These are phyloP conservation scores for Amylocystis lapponica DNA, from an alignment of 768 basidiomycete genomes.

Conservation along the genomic window DNA sequence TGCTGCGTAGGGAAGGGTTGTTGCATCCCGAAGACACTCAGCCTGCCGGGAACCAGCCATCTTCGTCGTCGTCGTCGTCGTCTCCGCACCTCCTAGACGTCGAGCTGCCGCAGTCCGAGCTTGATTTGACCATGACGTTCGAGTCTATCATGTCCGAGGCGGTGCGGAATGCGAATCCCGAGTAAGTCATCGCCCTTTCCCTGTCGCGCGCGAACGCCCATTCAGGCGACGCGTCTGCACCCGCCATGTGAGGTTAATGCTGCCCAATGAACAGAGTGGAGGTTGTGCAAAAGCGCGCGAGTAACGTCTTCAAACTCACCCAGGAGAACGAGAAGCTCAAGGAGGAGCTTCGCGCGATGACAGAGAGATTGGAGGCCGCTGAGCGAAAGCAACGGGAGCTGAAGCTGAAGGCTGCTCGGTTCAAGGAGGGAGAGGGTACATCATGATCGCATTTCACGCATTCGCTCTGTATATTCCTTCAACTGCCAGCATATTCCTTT, in stretches of 20 bases:
- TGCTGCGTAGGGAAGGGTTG: background rate
- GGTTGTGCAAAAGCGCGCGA: constrained; percentile 61
- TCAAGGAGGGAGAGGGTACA: constrained; percentile 15
- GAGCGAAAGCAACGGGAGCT: constrained; percentile 53
- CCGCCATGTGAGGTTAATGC: background rate
- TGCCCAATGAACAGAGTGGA: constrained; percentile 15
- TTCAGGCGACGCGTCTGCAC: background rate
- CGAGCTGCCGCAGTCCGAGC: constrained; percentile 21
- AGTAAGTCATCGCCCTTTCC: constrained; percentile 10
- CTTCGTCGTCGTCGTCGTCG: background rate
- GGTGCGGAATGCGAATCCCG: constrained; percentile 8
- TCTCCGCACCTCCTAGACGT: constrained; percentile 18
- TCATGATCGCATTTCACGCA: no score
- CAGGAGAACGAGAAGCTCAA: constrained; percentile 78
- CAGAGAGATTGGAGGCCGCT: constrained; percentile 66
- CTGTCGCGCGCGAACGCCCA: background rate
- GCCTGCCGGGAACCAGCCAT: background rate
- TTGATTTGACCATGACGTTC: constrained; percentile 24
- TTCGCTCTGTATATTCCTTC: no score
- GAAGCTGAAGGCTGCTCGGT: constrained; percentile 30
- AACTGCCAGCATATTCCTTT: no score
- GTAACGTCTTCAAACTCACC: constrained; percentile 70
- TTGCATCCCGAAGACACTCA: no score
- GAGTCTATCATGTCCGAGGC: constrained; percentile 19
- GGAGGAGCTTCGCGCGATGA: constrained; percentile 70